These are phyloP conservation scores for Leccinum barrowsii DNA, from an alignment of 768 basidiomycete species.

Conservation along the genomic window DNA sequence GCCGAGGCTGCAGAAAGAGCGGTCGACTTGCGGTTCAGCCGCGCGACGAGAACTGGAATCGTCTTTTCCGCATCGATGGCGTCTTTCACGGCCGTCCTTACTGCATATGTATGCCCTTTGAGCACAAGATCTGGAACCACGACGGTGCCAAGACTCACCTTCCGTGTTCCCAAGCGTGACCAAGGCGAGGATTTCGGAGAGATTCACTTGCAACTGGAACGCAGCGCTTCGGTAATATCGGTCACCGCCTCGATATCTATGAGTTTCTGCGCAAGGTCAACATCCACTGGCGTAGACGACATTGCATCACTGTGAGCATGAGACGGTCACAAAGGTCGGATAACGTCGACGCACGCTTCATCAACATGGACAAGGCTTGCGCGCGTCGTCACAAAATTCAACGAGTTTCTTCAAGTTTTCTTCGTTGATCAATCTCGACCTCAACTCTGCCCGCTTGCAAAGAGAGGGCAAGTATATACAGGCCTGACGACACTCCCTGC, in stretches of 20 bases:
- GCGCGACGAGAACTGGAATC: no score
- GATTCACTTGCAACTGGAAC: constrained; percentile 14
- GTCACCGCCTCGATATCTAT: constrained; percentile 16
- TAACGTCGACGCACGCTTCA: constrained; percentile 15
- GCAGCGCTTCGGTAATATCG: constrained; percentile 16
- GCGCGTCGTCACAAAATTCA: constrained; percentile 17
- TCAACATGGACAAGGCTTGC: constrained; percentile 26
- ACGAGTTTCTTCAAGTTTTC: constrained; percentile 19
- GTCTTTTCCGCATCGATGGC: no score
- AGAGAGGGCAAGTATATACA: constrained; percentile 30
- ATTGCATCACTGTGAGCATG: neutral
- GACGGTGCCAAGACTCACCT: no score
- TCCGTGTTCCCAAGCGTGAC: no score
- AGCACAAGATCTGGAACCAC: no score
- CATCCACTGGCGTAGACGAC: constrained; percentile 11
- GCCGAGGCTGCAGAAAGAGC: no score
- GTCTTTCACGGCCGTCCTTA: no score
- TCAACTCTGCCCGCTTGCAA: constrained; percentile 19
- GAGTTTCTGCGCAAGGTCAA: constrained; percentile 7
- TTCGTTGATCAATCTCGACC: constrained; percentile 12
- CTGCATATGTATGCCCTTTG: no score
- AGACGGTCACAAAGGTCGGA: neutral
- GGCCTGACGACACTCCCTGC: constrained; percentile 14
- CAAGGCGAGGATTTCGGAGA: neutral
- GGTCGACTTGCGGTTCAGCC: no score